Conservation (phyloP, 306 rosid species). For the Trifolium fragiferum region DNA sequence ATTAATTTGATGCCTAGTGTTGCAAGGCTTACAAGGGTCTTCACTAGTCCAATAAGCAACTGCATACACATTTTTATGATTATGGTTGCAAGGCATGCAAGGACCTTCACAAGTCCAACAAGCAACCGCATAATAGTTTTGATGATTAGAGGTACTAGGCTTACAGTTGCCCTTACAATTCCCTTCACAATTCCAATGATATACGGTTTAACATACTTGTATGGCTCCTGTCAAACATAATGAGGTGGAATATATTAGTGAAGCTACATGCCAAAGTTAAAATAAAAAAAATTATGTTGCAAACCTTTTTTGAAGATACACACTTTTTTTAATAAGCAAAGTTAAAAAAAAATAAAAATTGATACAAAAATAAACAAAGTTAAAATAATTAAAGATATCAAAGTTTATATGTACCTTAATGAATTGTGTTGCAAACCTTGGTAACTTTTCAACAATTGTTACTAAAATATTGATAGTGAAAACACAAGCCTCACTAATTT, state of each 20-base stretch:
- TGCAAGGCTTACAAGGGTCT: slow-evolving; percentile 22
- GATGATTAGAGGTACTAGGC: no score
- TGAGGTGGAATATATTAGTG: background rate
- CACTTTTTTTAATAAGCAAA: no score
- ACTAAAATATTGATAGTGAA: slow-evolving; percentile 42
- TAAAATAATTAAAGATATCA: slow-evolving; percentile 3
- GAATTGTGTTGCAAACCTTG: slow-evolving; percentile 14
- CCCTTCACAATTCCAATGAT: background rate
- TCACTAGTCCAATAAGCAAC: slow-evolving; percentile 6
- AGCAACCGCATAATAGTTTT: background rate
- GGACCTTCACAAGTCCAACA: slow-evolving; percentile 28
- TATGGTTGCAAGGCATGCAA: slow-evolving; percentile 29
- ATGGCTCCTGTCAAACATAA: slow-evolving; percentile 44
- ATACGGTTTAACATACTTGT: slow-evolving; percentile 32
- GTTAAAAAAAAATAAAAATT: no score
- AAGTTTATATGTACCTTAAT: slow-evolving; percentile 46
- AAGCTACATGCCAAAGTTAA: slow-evolving; percentile 1
- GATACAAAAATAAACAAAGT: slow-evolving; percentile 2
- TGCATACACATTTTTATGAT: background rate
- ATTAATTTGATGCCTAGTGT: slow-evolving; percentile 6
- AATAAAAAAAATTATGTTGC: no score
- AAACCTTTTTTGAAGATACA: no score
- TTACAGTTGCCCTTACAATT: background rate
- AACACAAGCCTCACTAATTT: slow-evolving; percentile 38
- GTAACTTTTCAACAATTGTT: slow-evolving; percentile 36